A percentile compares a stretch with the other conserved stretches of the same genome.
phyloP scores from a whole-genome alignment of 192 early-diverging fungal species.

The Coemansia erecta region DNA sequence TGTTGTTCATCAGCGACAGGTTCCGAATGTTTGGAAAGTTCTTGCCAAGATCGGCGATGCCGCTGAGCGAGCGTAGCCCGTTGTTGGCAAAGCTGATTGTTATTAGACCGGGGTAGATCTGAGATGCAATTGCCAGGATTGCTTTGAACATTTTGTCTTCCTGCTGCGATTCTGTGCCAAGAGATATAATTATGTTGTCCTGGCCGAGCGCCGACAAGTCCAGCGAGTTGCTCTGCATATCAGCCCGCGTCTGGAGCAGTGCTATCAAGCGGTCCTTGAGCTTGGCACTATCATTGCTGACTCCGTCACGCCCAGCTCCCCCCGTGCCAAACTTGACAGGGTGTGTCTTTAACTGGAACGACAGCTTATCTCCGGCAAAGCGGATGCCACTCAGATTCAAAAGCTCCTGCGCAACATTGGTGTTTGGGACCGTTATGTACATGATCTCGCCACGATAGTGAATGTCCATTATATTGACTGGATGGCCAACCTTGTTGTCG shows the following conservation, averaged over 20 bases:
- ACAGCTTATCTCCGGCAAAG: slow-evolving; percentile 43
- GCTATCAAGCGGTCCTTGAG: slow-evolving; percentile 41
- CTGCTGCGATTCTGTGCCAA: slow-evolving; percentile 39
- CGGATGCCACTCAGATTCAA: slow-evolving; percentile 47
- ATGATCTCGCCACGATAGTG: slow-evolving; percentile 44
- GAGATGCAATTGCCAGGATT: slow-evolving; percentile 36
- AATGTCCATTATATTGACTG: slow-evolving; percentile 27
- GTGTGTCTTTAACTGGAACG: slow-evolving; percentile 39
- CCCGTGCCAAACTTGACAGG: slow-evolving; percentile 36
- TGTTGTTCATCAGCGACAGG: slow-evolving; percentile 48
- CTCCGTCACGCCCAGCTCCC: slow-evolving; percentile 12
- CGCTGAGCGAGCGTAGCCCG: slow-evolving; percentile 33
- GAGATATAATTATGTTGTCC: slow-evolving; percentile 33
- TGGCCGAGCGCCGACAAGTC: slow-evolving; percentile 40
- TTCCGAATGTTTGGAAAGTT: slow-evolving; percentile 39
- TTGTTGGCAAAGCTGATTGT: slow-evolving; percentile 45
- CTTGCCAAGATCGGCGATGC: slow-evolving; percentile 35
- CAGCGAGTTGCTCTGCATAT: slow-evolving; percentile 37
- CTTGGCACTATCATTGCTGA: slow-evolving; percentile 20
- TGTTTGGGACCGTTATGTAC: slow-evolving; percentile 34
- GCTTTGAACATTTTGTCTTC: slow-evolving; percentile 48
- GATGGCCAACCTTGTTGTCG: slow-evolving; percentile 27
- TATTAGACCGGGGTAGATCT: slow-evolving; percentile 32
- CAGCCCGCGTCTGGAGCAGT: slow-evolving; percentile 39
- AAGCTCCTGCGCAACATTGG: slow-evolving; percentile 36